phyloP scores from a whole-genome alignment of 352 stramenopile genomes.

The Lagenidium sp. region DNA sequence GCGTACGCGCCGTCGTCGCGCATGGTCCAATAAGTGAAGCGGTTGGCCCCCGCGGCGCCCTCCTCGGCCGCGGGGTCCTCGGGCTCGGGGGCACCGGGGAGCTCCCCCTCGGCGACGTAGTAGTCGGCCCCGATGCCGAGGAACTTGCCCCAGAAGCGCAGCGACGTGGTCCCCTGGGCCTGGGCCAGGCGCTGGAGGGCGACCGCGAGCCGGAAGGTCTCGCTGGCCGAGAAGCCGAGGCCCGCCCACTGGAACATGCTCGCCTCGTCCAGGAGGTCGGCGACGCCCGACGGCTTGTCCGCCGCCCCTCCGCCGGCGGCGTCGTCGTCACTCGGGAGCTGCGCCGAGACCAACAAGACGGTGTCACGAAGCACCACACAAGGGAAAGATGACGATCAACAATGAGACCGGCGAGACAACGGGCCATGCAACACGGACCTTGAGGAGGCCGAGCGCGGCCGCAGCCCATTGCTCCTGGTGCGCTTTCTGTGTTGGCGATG shows the following conservation, averaged over 20 bases:
- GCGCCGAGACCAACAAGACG: too few relatives aligned
- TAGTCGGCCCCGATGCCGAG: conserved; percentile 64
- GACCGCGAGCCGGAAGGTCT: conserved; percentile 67
- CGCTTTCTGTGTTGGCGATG: conserved; percentile 23
- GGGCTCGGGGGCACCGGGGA: conserved; percentile 28
- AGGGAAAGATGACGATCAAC: too few relatives aligned
- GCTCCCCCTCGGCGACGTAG: conserved; percentile 79
- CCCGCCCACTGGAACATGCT: conserved; percentile 82
- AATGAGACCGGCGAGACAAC: too few relatives aligned
- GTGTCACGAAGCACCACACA: too few relatives aligned
- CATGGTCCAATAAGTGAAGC: conserved; percentile 88
- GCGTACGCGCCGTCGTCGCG: conserved; percentile 68
- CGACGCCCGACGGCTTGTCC: conserved; percentile 31
- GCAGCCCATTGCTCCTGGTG: conserved; percentile 61
- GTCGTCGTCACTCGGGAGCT: conserved; percentile 42
- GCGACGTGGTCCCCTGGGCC: conserved; percentile 39
- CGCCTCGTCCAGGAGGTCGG: conserved; percentile 65
- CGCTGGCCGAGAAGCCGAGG: conserved; percentile 56
- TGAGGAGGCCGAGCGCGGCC: conserved; percentile 45
- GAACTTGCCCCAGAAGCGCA: conserved; percentile 88
- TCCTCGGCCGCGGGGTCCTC: conserved; percentile 70
- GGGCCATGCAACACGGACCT: conserved; percentile 12
- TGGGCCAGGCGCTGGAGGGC: conserved; percentile 51
- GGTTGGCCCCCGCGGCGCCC: conserved; percentile 66
- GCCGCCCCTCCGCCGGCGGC: conserved; percentile 14